Base-by-base conservation (phyloP, 2,329 filamentous ascomycete genomes). In the Cladosporium sp. region DNA sequence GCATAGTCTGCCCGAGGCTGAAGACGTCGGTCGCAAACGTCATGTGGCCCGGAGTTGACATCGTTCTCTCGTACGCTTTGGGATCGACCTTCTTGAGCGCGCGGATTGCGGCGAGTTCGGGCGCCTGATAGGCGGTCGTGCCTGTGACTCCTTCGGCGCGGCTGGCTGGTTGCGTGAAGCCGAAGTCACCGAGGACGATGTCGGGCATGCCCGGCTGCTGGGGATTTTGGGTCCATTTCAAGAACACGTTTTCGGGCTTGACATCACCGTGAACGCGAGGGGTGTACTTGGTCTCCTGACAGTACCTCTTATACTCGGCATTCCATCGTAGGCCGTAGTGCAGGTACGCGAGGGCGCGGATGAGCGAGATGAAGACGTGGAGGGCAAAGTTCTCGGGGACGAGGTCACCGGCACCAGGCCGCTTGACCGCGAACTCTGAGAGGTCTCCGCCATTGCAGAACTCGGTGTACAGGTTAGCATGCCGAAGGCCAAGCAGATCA, bases 161-260 rank as follows among this genome's bases (percentile, higher is more conserved):
- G 3, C 28, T 10, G 11, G 45, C 55, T n/a, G 54, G 34, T 1
- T 46, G 34, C 0, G 56, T 34, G 19, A 56, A 43, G 13, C 60
- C 63, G 19, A 63, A 61, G 48, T 65, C 62, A 9, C 54, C 60
- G 4, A 65, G 56, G 11, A 62, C 49, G 13, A 63, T 32, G n/a
- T 57, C 48, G 0, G 63, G 63, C 1, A 64, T 31, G 9, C 56
- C 40, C 2, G 7, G 22, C 3, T 37, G 42, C 3, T 28, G 13
- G 2, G 43, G 31, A 13, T 46, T 41, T 13, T 33, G 14, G 9
- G 32, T 10, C 56, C 58, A 59, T n/a, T 52, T 46, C 7, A 64
- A 43, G 51, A 63, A 63, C 49, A 61, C 43, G 46, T 65, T 64
- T 0, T 46, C 48, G 1, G 52, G 51, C 40, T 65, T 64, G 34